Evolutionary conservation across 441 rosid species (phyloP).

Genomic region (Metrosideros polymorpha): DNA sequence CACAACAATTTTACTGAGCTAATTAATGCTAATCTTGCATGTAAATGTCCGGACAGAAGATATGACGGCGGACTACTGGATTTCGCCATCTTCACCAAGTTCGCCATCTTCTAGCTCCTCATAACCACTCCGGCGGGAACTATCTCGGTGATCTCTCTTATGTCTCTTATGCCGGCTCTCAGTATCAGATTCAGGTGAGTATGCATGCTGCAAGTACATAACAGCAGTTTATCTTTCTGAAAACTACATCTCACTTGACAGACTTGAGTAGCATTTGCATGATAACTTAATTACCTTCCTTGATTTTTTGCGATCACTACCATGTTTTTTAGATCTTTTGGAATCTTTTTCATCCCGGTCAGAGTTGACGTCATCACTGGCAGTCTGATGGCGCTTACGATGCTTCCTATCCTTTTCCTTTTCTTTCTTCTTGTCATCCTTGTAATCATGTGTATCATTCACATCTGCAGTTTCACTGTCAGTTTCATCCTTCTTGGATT

Average conservation of each 20-base stretch:
- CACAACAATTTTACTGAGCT: background rate
- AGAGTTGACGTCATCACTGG: slow-evolving; percentile 64
- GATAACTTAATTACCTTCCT: slow-evolving; percentile 49
- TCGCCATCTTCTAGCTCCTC: slow-evolving; percentile 79
- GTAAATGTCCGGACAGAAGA: background rate
- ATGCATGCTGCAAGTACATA: slow-evolving; percentile 50
- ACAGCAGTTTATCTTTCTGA: background rate
- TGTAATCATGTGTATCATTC: slow-evolving; percentile 43
- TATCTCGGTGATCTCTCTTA: slow-evolving; percentile 60
- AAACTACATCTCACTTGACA: background rate
- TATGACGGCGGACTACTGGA: slow-evolving; percentile 16
- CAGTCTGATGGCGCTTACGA: slow-evolving; percentile 69
- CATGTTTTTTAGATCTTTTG: slow-evolving; percentile 73
- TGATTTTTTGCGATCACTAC: slow-evolving; percentile 82
- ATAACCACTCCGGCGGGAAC: slow-evolving; percentile 41
- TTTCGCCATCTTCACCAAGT: slow-evolving; percentile 66
- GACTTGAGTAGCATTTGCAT: background rate
- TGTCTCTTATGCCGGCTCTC: slow-evolving; percentile 68
- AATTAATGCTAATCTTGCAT: background rate
- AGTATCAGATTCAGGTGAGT: slow-evolving; percentile 78
- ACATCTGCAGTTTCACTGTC: slow-evolving; percentile 75
- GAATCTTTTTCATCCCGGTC: slow-evolving; percentile 85
- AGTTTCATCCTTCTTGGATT: slow-evolving; percentile 65
- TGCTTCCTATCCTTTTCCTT: slow-evolving; percentile 89
- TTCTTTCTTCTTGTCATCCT: slow-evolving; percentile 71